Evolutionary conservation across 306 rosid genomes (phyloP), one percentile per base, ranked within the genome.

Genomic region (Medicago lupulina): DNA sequence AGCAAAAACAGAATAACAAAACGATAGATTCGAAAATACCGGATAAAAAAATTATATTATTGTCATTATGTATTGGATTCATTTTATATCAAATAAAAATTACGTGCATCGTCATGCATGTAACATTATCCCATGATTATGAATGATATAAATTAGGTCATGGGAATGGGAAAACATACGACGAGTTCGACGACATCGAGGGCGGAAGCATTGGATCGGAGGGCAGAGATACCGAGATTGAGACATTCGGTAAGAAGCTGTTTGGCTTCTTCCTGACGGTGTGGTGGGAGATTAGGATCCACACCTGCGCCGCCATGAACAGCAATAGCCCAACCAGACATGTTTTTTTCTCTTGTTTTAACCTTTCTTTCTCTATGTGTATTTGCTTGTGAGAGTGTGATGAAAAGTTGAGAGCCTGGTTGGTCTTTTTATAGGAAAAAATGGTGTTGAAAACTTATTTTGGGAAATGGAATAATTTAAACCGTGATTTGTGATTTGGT

Each of bases 281-380:
- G 85, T 2, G 80, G 74, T 3, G 99, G 99, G 72, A 95, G 97
- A 67, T 89, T 89, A 0, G 99, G 99, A 78, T 95, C 99, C 3
- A 95, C 97, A 15, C 99, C 99, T n/a, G 99, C 99, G 60, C 99
- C 99, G 8, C 99, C 99, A 75, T 95, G 99, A 74, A 95, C 93
- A 0, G 97, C 96, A 1, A 95, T 90, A 38, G 97, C 99, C 99
- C 99, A 95, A 17, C 90, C 86, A 0, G 82, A 96, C 93, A 86
- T 54, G 14, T 10, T 74, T 36, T 4, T 70, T 9, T 13, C 65
- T 74, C 36, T 7, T 49, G 40, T 49, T 69, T 50, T 49, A 5
- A 7, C 19, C 9, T 2, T 55, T 55, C 13, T 1, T 5, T 1
- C 1, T 10, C 10, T 9, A 0, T 64, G 1, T 44, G 6, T 59